Evolutionary conservation across 2,329 filamentous ascomycete genomes (phyloP), one percentile per base, ranked within the genome.

Genomic region (Neopestalotiopsis rosae): DNA sequence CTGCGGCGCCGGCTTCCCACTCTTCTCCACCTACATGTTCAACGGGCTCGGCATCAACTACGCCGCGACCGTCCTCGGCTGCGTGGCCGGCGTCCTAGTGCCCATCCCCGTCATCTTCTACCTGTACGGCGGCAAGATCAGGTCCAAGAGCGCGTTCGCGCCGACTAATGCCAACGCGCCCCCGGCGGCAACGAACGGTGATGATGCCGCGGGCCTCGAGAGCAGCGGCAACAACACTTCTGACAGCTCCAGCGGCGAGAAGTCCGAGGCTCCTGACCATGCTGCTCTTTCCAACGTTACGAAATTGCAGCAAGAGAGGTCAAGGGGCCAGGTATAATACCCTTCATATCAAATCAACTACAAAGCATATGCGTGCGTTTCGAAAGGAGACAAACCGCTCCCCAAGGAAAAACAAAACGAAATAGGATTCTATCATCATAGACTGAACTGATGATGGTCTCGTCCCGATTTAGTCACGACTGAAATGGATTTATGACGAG

Each of bases 1-100:
- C 9, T 92, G 91, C 71, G 94, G 92, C 71, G 92, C 93, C 2
- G 90, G 87, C 1, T 96, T 97, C 83, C 94, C 94, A 0, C 86
- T 96, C 1, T 96, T 96, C 78, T 89, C 92, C 0, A 86, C 84
- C 1, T 90, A 93, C 75, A 93, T 91, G 88, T 91, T 91, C 72
- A 79, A 87, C 12, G 87, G 86, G 61, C 81, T 91, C 78, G 87
- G 88, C 57, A 89, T 91, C 66, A 78, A 91, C 72, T 91, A 86
- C 83, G 88, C 89, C 0, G 81, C 87, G 6, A 91, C 89, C 1
- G 79, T 91, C 12, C 83, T 91, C 3, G 89, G 89, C 66, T 89
- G 86, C 71, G 82, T 92, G 2, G 90, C 89, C 4, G 79, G 83
- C 5, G 78, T 81, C 0, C 80, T 91, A 14, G 83, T 89, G 0